phyloP scores from a whole-genome alignment of 306 rosid genomes.

The Canavalia ensiformis region DNA sequence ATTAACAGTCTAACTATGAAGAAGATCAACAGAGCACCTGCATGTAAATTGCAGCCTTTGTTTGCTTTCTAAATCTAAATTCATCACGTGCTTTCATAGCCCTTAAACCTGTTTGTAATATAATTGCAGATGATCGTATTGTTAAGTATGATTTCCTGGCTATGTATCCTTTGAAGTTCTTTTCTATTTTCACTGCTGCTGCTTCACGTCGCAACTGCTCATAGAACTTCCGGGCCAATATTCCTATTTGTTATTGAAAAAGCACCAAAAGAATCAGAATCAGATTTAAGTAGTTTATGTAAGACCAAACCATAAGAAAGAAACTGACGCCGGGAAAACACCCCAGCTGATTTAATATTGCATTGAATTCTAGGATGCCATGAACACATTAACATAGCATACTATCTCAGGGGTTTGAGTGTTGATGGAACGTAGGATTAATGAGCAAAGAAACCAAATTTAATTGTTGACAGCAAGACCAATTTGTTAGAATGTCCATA shows the following conservation, averaged over 20 bases:
- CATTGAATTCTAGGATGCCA: conserved; percentile 40
- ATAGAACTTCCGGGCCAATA: conserved; percentile 78
- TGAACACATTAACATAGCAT: conserved; percentile 23
- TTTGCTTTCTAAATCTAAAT: conserved; percentile 93
- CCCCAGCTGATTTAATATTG: conserved; percentile 3
- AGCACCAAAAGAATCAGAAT: conserved; percentile 36
- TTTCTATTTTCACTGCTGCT: conserved; percentile 92
- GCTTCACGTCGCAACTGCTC: conserved; percentile 88
- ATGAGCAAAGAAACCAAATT: conserved; percentile 26
- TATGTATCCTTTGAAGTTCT: conserved; percentile 71
- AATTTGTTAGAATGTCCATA: not conserved
- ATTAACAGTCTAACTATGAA: conserved; percentile 40
- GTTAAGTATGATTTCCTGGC: conserved; percentile 72
- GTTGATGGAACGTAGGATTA: conserved; percentile 20
- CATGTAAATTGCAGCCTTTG: conserved; percentile 85
- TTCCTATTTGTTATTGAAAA: conserved; percentile 66
- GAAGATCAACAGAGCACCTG: conserved; percentile 68
- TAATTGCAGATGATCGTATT: conserved; percentile 69
- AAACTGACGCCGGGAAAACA: conserved; percentile 22
- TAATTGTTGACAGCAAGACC: not conserved
- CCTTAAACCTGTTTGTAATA: conserved; percentile 93
- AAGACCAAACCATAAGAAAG: conserved; percentile 31
- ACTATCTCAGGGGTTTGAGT: not conserved
- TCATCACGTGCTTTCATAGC: conserved; percentile 99
- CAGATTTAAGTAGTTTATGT: conserved; percentile 41